Evolutionary conservation across 331 rosid species (phyloP).

Genomic region (Erythrophleum ivorense): DNA sequence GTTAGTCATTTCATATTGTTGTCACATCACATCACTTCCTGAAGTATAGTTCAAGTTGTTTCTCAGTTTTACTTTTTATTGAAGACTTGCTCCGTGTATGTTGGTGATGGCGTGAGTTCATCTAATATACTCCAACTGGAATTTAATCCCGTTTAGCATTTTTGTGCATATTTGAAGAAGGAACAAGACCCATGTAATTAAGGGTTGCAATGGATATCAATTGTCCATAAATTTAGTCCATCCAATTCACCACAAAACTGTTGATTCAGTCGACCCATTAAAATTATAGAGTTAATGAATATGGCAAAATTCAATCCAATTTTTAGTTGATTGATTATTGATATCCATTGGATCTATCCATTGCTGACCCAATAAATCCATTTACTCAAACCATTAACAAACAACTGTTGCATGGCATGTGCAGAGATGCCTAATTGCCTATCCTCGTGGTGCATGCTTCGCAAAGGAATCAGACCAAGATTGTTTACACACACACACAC

Average conservation of each 20-base stretch:
- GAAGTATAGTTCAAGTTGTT: constrained; percentile 2
- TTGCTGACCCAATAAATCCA: too few species aligned
- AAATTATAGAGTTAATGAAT: background rate
- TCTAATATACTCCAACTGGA: background rate
- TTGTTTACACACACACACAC: too few species aligned
- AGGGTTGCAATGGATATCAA: too few species aligned
- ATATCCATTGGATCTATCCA: too few species aligned
- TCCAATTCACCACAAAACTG: too few species aligned
- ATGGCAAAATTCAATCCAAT: too few species aligned
- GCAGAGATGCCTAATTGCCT: background rate
- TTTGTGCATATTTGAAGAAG: background rate
- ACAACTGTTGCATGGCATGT: too few species aligned
- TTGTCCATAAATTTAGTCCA: too few species aligned
- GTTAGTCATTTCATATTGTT: constrained; percentile 12
- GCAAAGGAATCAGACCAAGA: background rate
- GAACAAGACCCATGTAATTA: background rate
- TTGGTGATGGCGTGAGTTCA: constrained; percentile 6
- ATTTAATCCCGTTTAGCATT: background rate
- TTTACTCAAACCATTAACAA: too few species aligned
- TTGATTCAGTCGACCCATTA: too few species aligned
- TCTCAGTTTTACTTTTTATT: background rate
- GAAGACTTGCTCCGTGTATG: constrained; percentile 8
- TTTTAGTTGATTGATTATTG: too few species aligned
- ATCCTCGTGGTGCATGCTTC: background rate
- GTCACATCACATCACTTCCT: background rate